Base-by-base conservation (phyloP, 2,329 filamentous ascomycete genomes). In the Phyllosticta citrichinensis region DNA sequence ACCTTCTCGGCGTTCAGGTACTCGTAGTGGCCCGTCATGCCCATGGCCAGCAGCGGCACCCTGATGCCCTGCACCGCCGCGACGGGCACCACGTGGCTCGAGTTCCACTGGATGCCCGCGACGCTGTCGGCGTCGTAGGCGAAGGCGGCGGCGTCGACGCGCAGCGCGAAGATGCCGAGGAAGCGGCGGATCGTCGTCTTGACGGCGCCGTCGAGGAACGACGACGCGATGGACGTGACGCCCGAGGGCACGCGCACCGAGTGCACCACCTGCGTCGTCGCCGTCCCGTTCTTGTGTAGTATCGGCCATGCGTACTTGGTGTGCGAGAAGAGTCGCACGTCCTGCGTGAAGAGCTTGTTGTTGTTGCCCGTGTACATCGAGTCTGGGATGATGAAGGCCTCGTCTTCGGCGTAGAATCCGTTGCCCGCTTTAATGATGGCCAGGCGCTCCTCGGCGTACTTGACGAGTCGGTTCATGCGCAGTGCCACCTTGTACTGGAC, bases 301-400 rank as follows among this genome's bases (percentile, higher is more conserved):
- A 66, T 61, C 5, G 65, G 62, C 65, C 66, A 68, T 5, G 63
- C 19, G 22, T 67, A 27, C 6, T 57, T 57, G 5, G 66, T 67
- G 33, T 65, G 65, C 10, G 63, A 56, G 14, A 68, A 61, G 30
- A 62, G 64, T 2, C 62, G 60, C 1, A 62, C 56, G 40, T 68
- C 66, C 50, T 67, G 62, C 12, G 62, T 33, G 50, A 67, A 64
- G 14, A 66, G 63, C 50, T 66, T 65, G 58, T 67, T 67, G 59
- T 67, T 65, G 6, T 55, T 47, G 9, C 57, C 65, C 2, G 55
- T 35, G 50, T 67, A 67, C 24, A 55, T 30, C 1, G 64, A 55
- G 30, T 65, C 65, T 0, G 62, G 59, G 22, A 67, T 64, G n/a
- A 35, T 50, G 8, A 67, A 55, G 10, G 57, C 52, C 60, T 67